Percentiles rank a stretch among this genome's conserved stretches.
These are phyloP conservation scores for Fonsecaea nubica DNA, from an alignment of 2,329 filamentous ascomycete genomes.

Conservation along the genomic window DNA sequence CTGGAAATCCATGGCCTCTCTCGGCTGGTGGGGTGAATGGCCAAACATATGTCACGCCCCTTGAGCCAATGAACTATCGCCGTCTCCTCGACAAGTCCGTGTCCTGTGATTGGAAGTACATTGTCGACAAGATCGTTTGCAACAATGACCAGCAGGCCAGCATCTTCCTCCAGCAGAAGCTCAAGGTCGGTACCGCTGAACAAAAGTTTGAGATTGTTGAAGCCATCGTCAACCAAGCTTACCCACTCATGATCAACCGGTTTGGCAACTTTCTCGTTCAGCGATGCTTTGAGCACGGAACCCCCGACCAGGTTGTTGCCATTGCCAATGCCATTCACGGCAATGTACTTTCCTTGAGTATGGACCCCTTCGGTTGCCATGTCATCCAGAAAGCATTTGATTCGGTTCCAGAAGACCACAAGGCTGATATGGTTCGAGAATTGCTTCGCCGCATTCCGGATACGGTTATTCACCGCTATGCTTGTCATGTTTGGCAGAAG, in stretches of 20 bases:
- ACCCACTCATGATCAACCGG: constrained; percentile 95
- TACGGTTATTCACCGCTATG: constrained; percentile 97
- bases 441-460: constrained; percentile 93
- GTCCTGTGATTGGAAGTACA: constrained; percentile 99
- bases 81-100: constrained; percentile 93
- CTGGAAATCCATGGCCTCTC: constrained; percentile 42
- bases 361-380: constrained; percentile 98
- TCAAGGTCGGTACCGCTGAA: constrained; percentile 92
- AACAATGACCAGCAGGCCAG: constrained; percentile 99
- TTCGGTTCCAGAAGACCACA: constrained; percentile 95
- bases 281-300: constrained; percentile 98
- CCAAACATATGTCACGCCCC: constrained; percentile 81
- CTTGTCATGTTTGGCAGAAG: constrained; percentile 99
- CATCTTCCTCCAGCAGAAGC: constrained; percentile 98
- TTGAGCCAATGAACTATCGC: constrained; percentile 94
- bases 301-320: constrained; percentile 88
- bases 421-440: constrained; percentile 98
- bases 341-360: constrained; percentile 90
- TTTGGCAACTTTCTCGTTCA: constrained; percentile 99
- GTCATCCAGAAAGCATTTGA: constrained; percentile 99
- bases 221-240: constrained; percentile 92
- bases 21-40: constrained; percentile 59
- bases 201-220: constrained; percentile 98
- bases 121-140: constrained; percentile 99
- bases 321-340: constrained; percentile 94